Evolutionary conservation across 2,329 filamentous ascomycete species (phyloP).

Genomic region (Apiospora marii): DNA sequence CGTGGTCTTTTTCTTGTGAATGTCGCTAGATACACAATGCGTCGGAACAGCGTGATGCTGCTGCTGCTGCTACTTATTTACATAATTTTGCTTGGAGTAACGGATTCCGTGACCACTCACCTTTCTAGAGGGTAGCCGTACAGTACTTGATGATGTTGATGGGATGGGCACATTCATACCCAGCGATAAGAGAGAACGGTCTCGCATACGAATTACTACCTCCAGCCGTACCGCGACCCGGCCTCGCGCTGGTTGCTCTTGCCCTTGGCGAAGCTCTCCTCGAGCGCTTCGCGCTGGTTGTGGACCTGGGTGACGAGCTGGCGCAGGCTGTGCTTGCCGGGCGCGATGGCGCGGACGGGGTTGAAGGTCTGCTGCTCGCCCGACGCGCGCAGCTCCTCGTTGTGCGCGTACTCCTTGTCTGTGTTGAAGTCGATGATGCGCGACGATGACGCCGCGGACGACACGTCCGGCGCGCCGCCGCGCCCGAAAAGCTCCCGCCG

Average conservation of each 20-base stretch:
- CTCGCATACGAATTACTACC: constrained; percentile 35
- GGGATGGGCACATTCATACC: not conserved
- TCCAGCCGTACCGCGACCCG: constrained; percentile 85
- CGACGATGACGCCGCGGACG: constrained; percentile 53
- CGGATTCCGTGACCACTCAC: not conserved
- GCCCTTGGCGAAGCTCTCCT: constrained; percentile 89
- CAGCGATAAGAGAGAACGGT: not conserved
- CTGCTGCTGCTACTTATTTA: not conserved
- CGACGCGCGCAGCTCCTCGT: constrained; percentile 76
- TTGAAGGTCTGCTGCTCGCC: constrained; percentile 80
- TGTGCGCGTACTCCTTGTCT: constrained; percentile 84
- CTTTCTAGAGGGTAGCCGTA: not conserved
- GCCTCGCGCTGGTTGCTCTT: constrained; percentile 83
- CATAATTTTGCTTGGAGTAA: not conserved
- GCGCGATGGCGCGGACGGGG: constrained; percentile 81
- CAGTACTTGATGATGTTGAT: not conserved
- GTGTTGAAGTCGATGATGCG: constrained; percentile 88
- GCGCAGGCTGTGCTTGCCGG: constrained; percentile 88
- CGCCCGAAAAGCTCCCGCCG: constrained; percentile 88
- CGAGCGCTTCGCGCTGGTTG: constrained; percentile 84
- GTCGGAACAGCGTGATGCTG: not conserved
- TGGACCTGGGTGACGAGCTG: constrained; percentile 86
- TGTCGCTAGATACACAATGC: not conserved
- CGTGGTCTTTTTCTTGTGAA: not conserved
- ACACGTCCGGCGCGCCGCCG: constrained; percentile 47